Evolutionary conservation across 805 yeast species (phyloP), one percentile per base, ranked within the genome.

Genomic region (Starmerella stigmatis): DNA sequence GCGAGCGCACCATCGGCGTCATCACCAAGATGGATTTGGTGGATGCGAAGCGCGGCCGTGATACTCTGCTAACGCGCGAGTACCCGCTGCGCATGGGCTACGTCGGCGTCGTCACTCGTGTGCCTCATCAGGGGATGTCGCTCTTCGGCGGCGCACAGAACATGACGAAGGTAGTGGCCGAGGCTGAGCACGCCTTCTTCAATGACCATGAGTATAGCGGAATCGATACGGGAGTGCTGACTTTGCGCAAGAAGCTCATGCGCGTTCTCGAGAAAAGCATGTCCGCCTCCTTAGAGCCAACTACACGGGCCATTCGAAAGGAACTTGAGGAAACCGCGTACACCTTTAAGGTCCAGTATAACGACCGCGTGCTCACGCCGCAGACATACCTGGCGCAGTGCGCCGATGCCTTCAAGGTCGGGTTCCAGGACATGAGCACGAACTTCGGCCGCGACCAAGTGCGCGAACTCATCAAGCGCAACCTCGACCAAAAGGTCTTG

Each of bases 21-120:
- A 78, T 92, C 43, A 92, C 98, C 3, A 92, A 92, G 60, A 64
- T 94, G 62, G 99, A 92, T 64, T 70, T 92, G 43, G 94, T 94
- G 2, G 82, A 79, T 20, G 81, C 96, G 0, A 73, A 72, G 36
- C 63, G 70, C 13, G 98, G 95, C 0, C 73, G 75, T 40, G 69
- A 67, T 7, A 74, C 84, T 17, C 67, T 92, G 49, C 71, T 74
- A 23, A 89, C 89, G 63, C 77, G 73, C 52, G 83, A 79, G 57
- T 94, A 94, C 58, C 97, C 98, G 0, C 68, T 92, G 49, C 78
- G 74, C 56, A 84, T 92, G 94, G 99, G 99, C 0, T 92, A 92
- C 60, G 97, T 92, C 17, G 99, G 99, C 46, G 97, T 94, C n/a
- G 81, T 94, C 16, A 84, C 96, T 2, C 82, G 77, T 53, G 73